Base-by-base conservation (phyloP, 257 asterid species). In the Striga asiatica region DNA sequence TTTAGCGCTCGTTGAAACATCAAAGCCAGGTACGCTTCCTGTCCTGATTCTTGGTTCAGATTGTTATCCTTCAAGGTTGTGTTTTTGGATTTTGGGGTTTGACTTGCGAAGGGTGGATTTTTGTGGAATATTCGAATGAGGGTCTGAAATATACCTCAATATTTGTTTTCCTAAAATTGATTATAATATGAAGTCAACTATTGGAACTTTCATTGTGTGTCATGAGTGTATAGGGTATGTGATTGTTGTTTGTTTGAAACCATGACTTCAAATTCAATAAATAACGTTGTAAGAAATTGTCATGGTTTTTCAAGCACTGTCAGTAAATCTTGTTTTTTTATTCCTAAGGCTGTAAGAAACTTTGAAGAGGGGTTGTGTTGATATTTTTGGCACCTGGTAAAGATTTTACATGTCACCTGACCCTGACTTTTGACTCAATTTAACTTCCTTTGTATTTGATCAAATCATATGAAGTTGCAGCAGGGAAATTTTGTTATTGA, bases 21-120 rank as follows among this genome's bases (percentile, higher is more conserved):
- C 28, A 46, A 14, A 43, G 7, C 52, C 18, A 17, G 54, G 70
- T 66, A 53, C 13, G 67, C 52, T 29, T 57, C 58, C 10, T 50
- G 51, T 24, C 24, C 54, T 22, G 43, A 0, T 20, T 43, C n/a
- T 63, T 18, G 16, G 16, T 38, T 38, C 2, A 17, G 8, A 32
- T 0, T 62, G 24, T 34, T 54, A 20, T 41, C 17, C 8, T 42
- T 5, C 4, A 43, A 17, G 50, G 22, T 3, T 43, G 27, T 18
- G 50, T 18, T 43, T 43, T 2, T 5, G 50, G 8, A 16, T 20
- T 16, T 41, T 20, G 21, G 48, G 48, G 14, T 35, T 37, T 39
- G 14, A 20, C n/a, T 39, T 39, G 2, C 7, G 17, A 41, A 10
- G n/a, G 18, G 38, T 2, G 5, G 45, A 18, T 0, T 38, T 39